Evolutionary conservation across 2,329 filamentous ascomycete species (phyloP), one percentile per base, ranked within the genome.

Genomic region (Neurospora sp.): DNA sequence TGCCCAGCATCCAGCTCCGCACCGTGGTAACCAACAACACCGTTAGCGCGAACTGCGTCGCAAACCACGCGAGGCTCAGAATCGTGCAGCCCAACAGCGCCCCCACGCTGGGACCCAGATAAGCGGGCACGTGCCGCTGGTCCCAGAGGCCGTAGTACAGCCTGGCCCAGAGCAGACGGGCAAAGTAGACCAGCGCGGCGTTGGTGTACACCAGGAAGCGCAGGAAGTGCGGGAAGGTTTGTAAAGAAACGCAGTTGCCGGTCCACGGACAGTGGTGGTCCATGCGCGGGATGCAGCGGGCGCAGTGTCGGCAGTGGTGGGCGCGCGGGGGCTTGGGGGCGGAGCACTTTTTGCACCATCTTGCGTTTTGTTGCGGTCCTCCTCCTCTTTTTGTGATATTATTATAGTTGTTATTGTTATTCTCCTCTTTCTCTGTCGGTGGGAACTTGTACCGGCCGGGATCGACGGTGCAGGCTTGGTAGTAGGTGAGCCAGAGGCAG

Each of bases 211-310:
- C 77, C 62, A 96, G 83, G 81, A 96, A 95, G 75, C 92, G 91
- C 66, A 93, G 73, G 79, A 96, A 96, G 81, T 95, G 90, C 8
- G 92, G 92, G 75, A 93, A 92, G 0, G 91, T 94, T 71, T 89
- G 89, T 79, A 93, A 87, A 12, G 91, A 93, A 68, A 96, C 91
- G 81, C 92, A 96, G 80, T 94, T 95, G 71, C 81, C 83, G 3
- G 91, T 95, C 92, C 92, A 96, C 2, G 92, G 91, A 77, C 92
- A 96, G 81, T 96, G 92, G 80, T 93, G 91, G 81, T 94, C 91
- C 91, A 94, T 94, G 80, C 88, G 91, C 43, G 91, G 90, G 67
- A 93, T 87, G 79, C 91, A 93, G 75, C 89, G 87, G 73, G 83
- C 83, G 81, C 92, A 96, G 74, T 87, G 86, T 72, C 89, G 89